Percentiles rank a stretch among this genome's conserved stretches.
Evolutionary conservation across 768 basidiomycete genomes (phyloP).

Genomic region (Hortiboletus flavorubellus): DNA sequence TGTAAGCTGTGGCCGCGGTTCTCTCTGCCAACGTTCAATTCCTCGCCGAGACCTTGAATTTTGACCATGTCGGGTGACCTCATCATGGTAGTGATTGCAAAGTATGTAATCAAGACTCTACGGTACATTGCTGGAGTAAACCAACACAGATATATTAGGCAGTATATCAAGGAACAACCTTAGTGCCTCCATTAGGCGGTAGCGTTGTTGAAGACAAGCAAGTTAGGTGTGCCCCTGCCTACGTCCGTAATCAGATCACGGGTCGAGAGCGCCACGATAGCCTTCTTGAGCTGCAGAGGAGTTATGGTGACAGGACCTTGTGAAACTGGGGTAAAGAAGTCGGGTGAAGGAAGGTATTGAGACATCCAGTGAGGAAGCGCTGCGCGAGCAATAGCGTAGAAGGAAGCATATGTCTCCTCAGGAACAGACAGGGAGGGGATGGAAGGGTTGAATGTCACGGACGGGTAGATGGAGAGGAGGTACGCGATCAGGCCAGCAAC

Average conservation of each 20-base stretch:
- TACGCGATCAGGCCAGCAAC: constrained; percentile 89
- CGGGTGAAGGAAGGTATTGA: constrained; percentile 53
- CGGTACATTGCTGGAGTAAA: constrained; percentile 12
- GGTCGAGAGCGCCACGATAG: constrained; percentile 60
- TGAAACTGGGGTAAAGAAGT: constrained; percentile 43
- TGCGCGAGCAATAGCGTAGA: constrained; percentile 54
- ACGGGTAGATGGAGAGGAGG: constrained; percentile 85
- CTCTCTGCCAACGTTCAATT: neutral
- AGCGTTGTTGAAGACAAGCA: constrained; percentile 80
- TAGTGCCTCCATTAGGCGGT: constrained; percentile 32
- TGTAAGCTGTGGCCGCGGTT: no score
- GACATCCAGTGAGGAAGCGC: constrained; percentile 58
- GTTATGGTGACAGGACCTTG: constrained; percentile 44
- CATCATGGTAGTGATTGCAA: neutral
- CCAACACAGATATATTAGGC: constrained; percentile 2
- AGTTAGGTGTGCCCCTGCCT: constrained; percentile 57
- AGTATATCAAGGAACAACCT: neutral
- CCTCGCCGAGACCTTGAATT: neutral
- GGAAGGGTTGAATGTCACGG: constrained; percentile 54
- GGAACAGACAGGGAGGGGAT: constrained; percentile 39
- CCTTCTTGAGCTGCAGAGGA: constrained; percentile 74
- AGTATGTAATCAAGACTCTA: neutral
- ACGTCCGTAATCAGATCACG: constrained; percentile 43
- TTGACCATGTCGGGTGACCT: neutral
- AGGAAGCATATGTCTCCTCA: constrained; percentile 37